A percentile compares a stretch with the other conserved stretches of the same genome.
These are phyloP conservation scores for Sugiyamaella qingdaonensis DNA, from an alignment of 805 yeast genomes.

Conservation along the genomic window DNA sequence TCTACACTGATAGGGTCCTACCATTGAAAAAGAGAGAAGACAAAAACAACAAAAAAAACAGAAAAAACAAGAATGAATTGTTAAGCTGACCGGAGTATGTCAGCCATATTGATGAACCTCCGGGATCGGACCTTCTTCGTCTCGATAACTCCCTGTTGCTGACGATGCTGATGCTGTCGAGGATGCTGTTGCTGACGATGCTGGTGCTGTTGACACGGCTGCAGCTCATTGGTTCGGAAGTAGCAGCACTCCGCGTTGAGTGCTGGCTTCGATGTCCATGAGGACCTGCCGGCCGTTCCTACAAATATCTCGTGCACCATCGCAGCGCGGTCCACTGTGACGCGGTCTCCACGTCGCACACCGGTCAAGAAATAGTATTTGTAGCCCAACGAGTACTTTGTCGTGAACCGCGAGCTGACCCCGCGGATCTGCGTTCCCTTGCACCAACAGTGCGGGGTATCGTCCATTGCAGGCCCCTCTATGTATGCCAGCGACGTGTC, in stretches of 20 bases:
- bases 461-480: constrained; percentile 52
- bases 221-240: neutral
- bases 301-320: constrained; percentile 2
- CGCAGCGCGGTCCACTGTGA: neutral
- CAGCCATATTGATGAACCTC: no score
- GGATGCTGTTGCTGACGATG: neutral
- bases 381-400: constrained; percentile 10
- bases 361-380: constrained; percentile 6
- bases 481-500: constrained; percentile 8
- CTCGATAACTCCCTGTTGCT: no score
- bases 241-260: neutral
- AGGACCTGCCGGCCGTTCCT: neutral
- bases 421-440: constrained; percentile 4
- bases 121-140: no score
- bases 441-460: constrained; percentile 36
- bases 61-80: no score
- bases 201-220: neutral
- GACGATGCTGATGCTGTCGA: neutral
- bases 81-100: no score
- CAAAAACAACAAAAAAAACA: no score
- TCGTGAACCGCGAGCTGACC: constrained; percentile 9
- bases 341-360: neutral
- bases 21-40: no score
- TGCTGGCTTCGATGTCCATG: neutral
- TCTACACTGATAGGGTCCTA: no score